Conservation (phyloP, 345 rosid species). For the Conringia planisiliqua region DNA sequence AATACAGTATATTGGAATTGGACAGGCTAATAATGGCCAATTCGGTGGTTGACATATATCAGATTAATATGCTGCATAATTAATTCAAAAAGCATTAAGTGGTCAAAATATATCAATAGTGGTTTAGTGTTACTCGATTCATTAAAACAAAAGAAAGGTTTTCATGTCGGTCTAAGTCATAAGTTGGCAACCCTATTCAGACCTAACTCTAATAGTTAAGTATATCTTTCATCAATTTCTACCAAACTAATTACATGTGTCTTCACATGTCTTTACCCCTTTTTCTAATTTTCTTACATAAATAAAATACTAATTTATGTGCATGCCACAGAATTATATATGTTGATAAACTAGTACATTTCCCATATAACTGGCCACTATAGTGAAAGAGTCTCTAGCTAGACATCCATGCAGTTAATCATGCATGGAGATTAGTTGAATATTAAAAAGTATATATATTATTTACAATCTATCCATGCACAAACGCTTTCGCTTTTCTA, state of each 20-base stretch:
- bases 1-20: not conserved
- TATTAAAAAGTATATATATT: not conserved
- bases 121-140: not conserved
- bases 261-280: constrained; percentile 14
- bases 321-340: constrained; percentile 1
- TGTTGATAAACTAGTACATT: not conserved
- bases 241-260: constrained; percentile 30
- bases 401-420: not conserved
- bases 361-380: not conserved
- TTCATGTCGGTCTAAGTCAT: constrained; percentile 14
- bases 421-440: not conserved
- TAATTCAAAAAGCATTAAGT: not conserved
- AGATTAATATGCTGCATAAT: not conserved
- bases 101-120: not conserved
- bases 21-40: not conserved
- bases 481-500: not conserved
- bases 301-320: not conserved
- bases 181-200: constrained; percentile 12
- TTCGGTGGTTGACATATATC: constrained; percentile 9
- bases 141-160: not conserved
- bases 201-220: constrained; percentile 33
- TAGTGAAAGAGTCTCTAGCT: not conserved
- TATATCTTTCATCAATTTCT: constrained; percentile 19
- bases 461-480: not conserved
- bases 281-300: not conserved